A percentile compares a stretch with the other conserved stretches of the same genome.
phyloP scores from a whole-genome alignment of 805 yeast species.

The Deakozyma indianensis region DNA sequence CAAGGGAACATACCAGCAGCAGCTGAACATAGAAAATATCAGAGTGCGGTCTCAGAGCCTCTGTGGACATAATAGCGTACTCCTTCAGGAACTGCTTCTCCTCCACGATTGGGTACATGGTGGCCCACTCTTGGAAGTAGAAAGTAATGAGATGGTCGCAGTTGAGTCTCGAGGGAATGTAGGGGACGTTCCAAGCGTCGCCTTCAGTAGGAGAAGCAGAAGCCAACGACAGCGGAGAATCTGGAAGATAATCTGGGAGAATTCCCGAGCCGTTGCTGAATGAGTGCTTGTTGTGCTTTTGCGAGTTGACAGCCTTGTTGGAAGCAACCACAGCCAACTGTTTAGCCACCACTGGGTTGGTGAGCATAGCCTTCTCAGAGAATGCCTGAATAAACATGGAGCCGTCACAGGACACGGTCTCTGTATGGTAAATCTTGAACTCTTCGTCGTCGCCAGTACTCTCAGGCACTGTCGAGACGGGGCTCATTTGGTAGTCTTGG shows the following conservation, averaged over 20 bases:
- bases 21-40: constrained; percentile 14
- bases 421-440: constrained; percentile 14
- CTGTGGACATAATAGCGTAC: constrained; percentile 1
- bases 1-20: constrained; percentile 16
- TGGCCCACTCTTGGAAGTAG: constrained; percentile 70
- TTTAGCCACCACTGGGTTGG: constrained; percentile 12
- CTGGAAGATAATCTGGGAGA: constrained; percentile 3
- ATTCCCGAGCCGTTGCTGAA: background rate
- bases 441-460: constrained; percentile 13
- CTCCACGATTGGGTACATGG: constrained; percentile 54
- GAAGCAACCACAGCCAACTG: constrained; percentile 5
- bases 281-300: background rate
- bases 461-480: constrained; percentile 1
- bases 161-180: constrained; percentile 37
- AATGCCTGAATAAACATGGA: constrained; percentile 17
- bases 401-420: constrained; percentile 16
- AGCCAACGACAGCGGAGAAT: constrained; percentile 1
- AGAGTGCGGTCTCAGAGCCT: background rate
- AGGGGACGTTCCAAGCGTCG: constrained; percentile 5
- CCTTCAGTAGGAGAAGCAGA: constrained; percentile 3
- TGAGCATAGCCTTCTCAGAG: constrained; percentile 15
- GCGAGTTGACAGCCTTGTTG: background rate
- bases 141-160: constrained; percentile 54
- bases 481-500: background rate
- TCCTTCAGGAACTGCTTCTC: constrained; percentile 44